Base-by-base conservation (phyloP, 805 yeast species). In the Candida takata region DNA sequence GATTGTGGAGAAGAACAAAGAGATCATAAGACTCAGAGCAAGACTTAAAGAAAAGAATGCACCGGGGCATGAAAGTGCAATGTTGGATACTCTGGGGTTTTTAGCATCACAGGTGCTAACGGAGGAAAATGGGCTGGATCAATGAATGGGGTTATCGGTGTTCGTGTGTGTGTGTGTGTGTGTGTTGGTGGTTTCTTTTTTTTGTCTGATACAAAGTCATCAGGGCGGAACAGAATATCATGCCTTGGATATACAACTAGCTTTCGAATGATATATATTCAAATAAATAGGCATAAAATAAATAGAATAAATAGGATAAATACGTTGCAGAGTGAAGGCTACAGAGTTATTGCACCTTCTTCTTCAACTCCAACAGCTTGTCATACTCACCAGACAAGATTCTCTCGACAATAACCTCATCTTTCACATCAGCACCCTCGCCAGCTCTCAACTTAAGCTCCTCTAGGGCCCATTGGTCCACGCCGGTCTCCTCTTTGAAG, bases 361-460 rank as follows among this genome's bases (percentile, higher is more conserved):
- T 65, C 64, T 72, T 75, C 52, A 78, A 65, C 36, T 72, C 73
- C 20, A 76, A 70, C 51, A 78, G 64, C 51, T 68, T 77, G 61
- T 84, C 95, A 62, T 85, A 84, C 56, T 85, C 92, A 41, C 95
- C 95, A 40, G 79, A 73, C 53, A 84, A 69, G 47, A 84, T 82
- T 57, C 92, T 72, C 48, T 86, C 90, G 46, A 85, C 78, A 42
- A 84, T 79, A 51, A 82, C 66, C 46, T 77, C 83, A 59, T 84
- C 95, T 57, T 84, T 73, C 55, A 72, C 74, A 54, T 69, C 70
- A 44, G 74, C 66, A 47, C 74, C 74, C 57, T 81, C 85, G 66
- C 76, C 76, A 25, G 74, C 77, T 68, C 94, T 79, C 57, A 80
- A 70, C 51, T 84, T 68, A 59, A 84, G 72, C 64, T 84, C 95